phyloP scores from a whole-genome alignment of 768 basidiomycete genomes.

The Phanerochaete sordida region DNA sequence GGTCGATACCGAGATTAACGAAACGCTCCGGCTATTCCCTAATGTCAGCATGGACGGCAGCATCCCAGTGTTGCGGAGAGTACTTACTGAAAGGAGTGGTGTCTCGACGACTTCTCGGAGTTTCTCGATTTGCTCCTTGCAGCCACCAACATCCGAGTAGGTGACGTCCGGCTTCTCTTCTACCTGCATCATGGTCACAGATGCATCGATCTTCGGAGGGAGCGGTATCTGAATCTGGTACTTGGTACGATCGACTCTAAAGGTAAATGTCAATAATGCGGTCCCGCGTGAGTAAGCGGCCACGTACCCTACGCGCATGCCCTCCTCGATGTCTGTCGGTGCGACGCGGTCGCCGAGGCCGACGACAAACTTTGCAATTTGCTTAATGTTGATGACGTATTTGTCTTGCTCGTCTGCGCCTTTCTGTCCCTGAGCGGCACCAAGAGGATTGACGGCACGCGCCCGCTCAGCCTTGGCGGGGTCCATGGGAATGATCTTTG shows the following conservation, averaged over 20 bases:
- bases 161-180: constrained; percentile 99
- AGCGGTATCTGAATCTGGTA: constrained; percentile 99
- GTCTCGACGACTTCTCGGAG: constrained; percentile 97
- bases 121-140: constrained; percentile 99
- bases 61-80: background rate
- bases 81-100: constrained; percentile 82
- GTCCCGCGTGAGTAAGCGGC: background rate
- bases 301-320: constrained; percentile 94
- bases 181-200: constrained; percentile 99
- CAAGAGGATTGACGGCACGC: constrained; percentile 71
- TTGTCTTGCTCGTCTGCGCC: constrained; percentile 99
- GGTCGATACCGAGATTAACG: constrained; percentile 97
- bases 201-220: constrained; percentile 98
- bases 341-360: constrained; percentile 95
- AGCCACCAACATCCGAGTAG: constrained; percentile 96
- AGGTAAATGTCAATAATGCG: background rate
- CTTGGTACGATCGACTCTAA: constrained; percentile 85
- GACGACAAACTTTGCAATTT: constrained; percentile 99
- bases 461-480: constrained; percentile 73
- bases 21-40: constrained; percentile 91
- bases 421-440: constrained; percentile 82
- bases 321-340: constrained; percentile 98
- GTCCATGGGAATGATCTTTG: constrained; percentile 92
- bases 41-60: background rate
- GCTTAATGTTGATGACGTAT: constrained; percentile 99